Conservation (phyloP, 306 rosid genomes). For the Sicyos edulis region DNA sequence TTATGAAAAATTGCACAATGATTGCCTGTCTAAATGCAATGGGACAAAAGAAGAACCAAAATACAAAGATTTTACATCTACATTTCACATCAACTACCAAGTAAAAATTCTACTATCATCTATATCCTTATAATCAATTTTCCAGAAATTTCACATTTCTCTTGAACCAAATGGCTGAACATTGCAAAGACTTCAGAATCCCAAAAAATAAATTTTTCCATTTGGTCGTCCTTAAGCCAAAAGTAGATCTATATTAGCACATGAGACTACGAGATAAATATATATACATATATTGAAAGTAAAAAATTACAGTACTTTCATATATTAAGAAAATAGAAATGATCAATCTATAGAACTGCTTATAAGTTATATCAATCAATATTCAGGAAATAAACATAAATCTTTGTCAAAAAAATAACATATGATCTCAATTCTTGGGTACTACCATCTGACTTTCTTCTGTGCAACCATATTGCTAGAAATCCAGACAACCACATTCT, state of each 20-base stretch:
- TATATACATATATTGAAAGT: neutral
- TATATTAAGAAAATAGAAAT: neutral
- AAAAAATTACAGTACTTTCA: neutral
- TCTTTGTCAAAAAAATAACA: neutral
- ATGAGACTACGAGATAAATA: neutral
- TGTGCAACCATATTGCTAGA: slow-evolving; percentile 15
- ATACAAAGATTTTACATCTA: neutral
- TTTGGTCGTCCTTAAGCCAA: neutral
- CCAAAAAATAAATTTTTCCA: neutral
- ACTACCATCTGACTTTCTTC: slow-evolving; percentile 10
- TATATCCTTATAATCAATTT: neutral
- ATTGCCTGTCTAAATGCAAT: neutral
- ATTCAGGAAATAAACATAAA: neutral
- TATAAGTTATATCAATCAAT: neutral
- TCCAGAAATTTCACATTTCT: neutral
- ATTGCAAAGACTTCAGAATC: neutral
- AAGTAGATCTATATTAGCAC: neutral
- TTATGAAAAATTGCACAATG: neutral
- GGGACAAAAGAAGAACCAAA: slow-evolving; percentile 3
- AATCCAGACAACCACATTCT: slow-evolving; percentile 3
- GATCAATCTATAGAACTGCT: slow-evolving; percentile 3
- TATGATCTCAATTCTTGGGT: slow-evolving; percentile 5
- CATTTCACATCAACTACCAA: neutral
- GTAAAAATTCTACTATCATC: neutral
- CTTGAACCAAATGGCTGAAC: neutral